phyloP scores from a whole-genome alignment of 2,329 filamentous ascomycete species.

The Fusarium haematococcum region DNA sequence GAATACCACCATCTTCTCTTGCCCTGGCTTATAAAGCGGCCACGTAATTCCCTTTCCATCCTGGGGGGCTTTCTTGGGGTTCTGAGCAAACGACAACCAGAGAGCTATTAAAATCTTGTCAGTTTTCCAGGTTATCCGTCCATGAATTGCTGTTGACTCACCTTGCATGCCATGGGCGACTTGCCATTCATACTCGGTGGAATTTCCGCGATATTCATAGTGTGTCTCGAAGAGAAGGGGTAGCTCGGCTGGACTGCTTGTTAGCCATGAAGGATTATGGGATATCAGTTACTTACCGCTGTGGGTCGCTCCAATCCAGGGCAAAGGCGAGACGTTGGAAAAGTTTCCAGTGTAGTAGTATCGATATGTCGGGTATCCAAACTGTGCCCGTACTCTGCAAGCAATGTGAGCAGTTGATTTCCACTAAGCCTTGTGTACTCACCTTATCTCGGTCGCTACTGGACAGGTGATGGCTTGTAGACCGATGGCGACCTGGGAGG shows the following conservation, averaged over 20 bases:
- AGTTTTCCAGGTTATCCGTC: background rate
- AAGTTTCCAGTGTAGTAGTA: slow-evolving; percentile 57
- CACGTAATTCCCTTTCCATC: slow-evolving; percentile 32
- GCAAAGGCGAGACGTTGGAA: slow-evolving; percentile 51
- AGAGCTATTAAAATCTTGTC: slow-evolving; percentile 23
- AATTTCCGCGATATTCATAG: slow-evolving; percentile 44
- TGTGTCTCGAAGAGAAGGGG: slow-evolving; percentile 48
- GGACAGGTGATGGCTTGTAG: slow-evolving; percentile 22
- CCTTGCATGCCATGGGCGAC: slow-evolving; percentile 44
- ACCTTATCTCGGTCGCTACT: slow-evolving; percentile 21
- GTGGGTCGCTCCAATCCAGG: slow-evolving; percentile 52
- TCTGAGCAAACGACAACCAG: slow-evolving; percentile 42
- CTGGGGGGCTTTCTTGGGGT: slow-evolving; percentile 31
- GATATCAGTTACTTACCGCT: slow-evolving; percentile 29
- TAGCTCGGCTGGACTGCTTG: slow-evolving; percentile 35
- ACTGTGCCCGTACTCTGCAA: slow-evolving; percentile 20
- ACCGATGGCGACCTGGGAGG: slow-evolving; percentile 13
- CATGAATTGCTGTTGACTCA: slow-evolving; percentile 12
- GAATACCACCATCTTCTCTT: slow-evolving; percentile 37
- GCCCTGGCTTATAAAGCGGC: slow-evolving; percentile 36
- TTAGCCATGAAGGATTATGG: background rate
- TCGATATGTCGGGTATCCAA: slow-evolving; percentile 49
- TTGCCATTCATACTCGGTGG: slow-evolving; percentile 46
- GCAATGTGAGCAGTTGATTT: background rate
- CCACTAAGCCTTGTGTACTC: background rate